Evolutionary conservation across 2,329 filamentous ascomycete genomes (phyloP), one percentile per base, ranked within the genome.

Genomic region (Metarhizium sp.): DNA sequence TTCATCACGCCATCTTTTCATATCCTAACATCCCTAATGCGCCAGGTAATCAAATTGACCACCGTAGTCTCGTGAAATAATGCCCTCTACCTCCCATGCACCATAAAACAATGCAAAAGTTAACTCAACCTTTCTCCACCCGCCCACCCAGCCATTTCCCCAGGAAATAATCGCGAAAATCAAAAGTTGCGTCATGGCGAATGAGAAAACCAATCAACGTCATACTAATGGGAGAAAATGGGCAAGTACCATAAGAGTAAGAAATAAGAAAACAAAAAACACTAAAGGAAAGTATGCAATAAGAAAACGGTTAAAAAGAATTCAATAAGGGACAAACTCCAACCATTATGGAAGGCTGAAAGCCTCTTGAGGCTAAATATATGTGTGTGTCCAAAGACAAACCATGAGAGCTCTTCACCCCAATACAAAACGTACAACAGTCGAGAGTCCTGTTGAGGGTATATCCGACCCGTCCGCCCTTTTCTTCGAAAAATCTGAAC

Each of bases 21-120:
- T 54, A 49, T 48, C 52, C 45, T 30, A 25, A 54, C 52, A 47
- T 49, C 34, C 52, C 52, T 32, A 43, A 49, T 54, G 52, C 52
- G 52, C 52, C 52, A 49, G 34, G 38, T 25, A 34, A 46, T 48
- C 46, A 40, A 45, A 54, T 42, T 11, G 48, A 25, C 52, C 36
- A 54, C 43, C 52, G 29, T n/a, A 40, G 14, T 38, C 32, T 42
- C 43, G 38, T 50, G 32, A 52, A 52, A 34, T 40, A 42, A 49
- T 18, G 32, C 48, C 52, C 30, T 36, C 52, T 45, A 16, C 32
- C 36, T 18, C 52, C 52, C n/a, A 49, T 49, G 45, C 52, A 54
- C 52, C 52, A 25, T 48, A 42, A 50, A 54, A 36, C 52, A 54
- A 54, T 54, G 52, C 52, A 13, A 48, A 25, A 18, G 20, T 30